These are phyloP conservation scores for Cyclotella cryptica DNA, from an alignment of 108 stramenopile species.

Conservation along the genomic window DNA sequence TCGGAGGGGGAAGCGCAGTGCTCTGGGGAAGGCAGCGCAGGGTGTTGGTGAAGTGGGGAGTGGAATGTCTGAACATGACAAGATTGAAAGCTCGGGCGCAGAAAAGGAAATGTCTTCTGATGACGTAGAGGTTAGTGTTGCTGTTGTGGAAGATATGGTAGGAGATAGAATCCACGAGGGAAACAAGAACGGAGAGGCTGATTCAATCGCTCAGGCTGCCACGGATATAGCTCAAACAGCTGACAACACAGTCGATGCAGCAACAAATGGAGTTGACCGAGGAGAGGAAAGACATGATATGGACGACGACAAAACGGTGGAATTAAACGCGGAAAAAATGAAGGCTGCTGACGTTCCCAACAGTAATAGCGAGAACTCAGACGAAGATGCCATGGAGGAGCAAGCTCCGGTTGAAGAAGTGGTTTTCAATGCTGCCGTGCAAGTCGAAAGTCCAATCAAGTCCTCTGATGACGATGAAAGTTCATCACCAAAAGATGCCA, in stretches of 20 bases:
- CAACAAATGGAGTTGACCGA: not conserved
- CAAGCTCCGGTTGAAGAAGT: not conserved
- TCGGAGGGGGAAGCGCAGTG: not conserved
- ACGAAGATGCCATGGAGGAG: not conserved
- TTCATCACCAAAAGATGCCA: not conserved
- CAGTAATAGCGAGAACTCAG: not conserved
- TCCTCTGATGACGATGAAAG: not conserved
- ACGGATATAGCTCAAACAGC: not conserved
- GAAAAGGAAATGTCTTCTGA: too few relatives aligned
- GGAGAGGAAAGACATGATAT: not conserved
- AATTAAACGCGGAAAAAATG: not conserved
- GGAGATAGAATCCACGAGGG: too few relatives aligned
- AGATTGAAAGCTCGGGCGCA: too few relatives aligned
- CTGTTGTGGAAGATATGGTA: too few relatives aligned
- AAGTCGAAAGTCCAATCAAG: not conserved
- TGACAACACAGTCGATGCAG: not conserved
- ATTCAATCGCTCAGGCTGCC: not conserved
- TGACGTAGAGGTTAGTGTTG: too few relatives aligned
- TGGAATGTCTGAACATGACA: not conserved
- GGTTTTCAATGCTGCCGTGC: not conserved
- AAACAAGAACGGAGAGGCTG: too few relatives aligned
- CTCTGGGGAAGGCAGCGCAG: not conserved
- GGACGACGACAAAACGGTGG: conserved; percentile 13
- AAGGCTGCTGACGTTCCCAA: not conserved
- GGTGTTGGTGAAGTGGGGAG: not conserved